Percentiles rank a stretch among this genome's conserved stretches.
Evolutionary conservation across 2,329 filamentous ascomycete genomes (phyloP).

Genomic region (Mollisia scopiformis): DNA sequence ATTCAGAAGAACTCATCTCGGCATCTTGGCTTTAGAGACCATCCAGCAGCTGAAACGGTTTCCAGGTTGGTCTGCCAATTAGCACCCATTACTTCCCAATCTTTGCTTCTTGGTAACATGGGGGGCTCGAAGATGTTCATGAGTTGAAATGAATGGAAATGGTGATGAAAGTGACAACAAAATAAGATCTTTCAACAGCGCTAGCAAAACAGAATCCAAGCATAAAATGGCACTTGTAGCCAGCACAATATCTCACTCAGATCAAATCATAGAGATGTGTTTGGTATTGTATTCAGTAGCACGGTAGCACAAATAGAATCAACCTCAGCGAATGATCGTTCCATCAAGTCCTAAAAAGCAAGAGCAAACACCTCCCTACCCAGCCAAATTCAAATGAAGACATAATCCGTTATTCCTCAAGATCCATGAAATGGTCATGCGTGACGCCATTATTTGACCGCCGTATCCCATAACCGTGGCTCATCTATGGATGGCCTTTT

Average conservation of each 20-base stretch:
- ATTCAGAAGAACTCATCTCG: too few species aligned
- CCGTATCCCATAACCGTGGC: slow-evolving; percentile 13
- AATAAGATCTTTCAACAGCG: too few species aligned
- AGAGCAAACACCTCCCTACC: background rate
- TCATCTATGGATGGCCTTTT: slow-evolving; percentile 14
- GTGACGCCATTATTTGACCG: slow-evolving; percentile 6
- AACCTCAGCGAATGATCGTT: slow-evolving; percentile 7
- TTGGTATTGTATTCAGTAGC: slow-evolving; percentile 8
- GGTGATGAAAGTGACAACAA: too few species aligned
- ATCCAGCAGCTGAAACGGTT: too few species aligned
- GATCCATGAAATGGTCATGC: background rate
- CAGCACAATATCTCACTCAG: background rate
- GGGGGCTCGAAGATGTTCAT: too few species aligned
- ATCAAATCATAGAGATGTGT: background rate
- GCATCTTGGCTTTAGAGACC: too few species aligned
- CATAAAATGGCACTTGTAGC: too few species aligned
- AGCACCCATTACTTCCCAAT: too few species aligned
- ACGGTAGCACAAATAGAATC: slow-evolving; percentile 5
- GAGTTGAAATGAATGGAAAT: too few species aligned
- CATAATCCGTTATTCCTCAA: slow-evolving; percentile 1
- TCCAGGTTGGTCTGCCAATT: too few species aligned
- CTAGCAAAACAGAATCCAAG: too few species aligned
- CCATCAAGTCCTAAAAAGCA: background rate
- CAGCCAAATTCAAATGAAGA: slow-evolving; percentile 2
- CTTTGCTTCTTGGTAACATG: too few species aligned